A percentile compares a stretch with the other conserved stretches of the same genome.
Conservation (phyloP, 2,329 filamentous ascomycete species). For the Aureobasidium lini region DNA sequence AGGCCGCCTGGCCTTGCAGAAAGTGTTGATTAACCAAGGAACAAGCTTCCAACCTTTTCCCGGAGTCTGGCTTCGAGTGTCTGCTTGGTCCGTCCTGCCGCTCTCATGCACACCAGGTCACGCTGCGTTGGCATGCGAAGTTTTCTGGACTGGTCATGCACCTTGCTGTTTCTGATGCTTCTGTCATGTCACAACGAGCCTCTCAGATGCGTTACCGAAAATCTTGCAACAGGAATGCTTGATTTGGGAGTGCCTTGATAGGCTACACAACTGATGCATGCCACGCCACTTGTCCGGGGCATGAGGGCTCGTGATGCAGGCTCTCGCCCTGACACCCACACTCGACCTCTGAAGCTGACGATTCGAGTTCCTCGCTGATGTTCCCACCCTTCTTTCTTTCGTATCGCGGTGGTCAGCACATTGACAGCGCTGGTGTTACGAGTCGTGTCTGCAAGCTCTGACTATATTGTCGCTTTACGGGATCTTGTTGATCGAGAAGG, state of each 20-base stretch:
- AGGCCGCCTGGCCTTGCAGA: not conserved
- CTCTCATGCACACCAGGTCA: conserved; percentile 3
- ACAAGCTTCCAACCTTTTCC: not conserved
- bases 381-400: not conserved
- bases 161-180: conserved; percentile 11
- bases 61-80: not conserved
- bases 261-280: conserved; percentile 7
- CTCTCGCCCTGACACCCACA: conserved; percentile 7
- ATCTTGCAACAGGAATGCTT: conserved; percentile 8
- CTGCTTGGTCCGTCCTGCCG: not conserved
- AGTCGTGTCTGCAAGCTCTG: not conserved
- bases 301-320: conserved; percentile 12
- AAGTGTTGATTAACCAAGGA: not conserved
- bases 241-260: conserved; percentile 10
- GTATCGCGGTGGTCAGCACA: conserved; percentile 1
- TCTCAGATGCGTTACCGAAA: conserved; percentile 1
- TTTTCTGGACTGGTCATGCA: conserved; percentile 3
- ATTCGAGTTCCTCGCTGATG: not conserved
- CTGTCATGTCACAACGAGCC: conserved; percentile 2
- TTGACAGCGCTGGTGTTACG: not conserved
- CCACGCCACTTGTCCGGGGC: conserved; percentile 11
- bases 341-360: not conserved
- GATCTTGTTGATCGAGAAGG: not conserved
- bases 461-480: not conserved
- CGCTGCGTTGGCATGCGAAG: conserved; percentile 7